Conservation (phyloP, 176 grass and related monocot species). For the Musa troglodytarum region DNA sequence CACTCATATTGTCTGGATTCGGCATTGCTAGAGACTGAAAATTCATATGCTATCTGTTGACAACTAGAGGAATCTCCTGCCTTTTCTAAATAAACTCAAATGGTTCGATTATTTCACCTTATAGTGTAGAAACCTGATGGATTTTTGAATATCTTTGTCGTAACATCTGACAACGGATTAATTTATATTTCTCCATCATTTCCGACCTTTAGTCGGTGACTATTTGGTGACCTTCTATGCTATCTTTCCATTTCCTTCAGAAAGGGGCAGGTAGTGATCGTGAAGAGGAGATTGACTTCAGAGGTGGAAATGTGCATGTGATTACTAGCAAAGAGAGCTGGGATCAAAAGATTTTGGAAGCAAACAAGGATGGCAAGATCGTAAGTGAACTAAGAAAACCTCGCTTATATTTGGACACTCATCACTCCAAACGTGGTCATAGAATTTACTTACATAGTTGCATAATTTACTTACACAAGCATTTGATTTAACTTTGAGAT, state of each 20-base stretch:
- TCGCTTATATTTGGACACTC: neutral
- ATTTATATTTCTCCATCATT: neutral
- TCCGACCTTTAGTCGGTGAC: neutral
- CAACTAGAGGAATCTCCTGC: too few relatives aligned
- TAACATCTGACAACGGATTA: neutral
- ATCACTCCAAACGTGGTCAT: neutral
- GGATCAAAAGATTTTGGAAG: conserved; percentile 79
- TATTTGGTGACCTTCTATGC: neutral
- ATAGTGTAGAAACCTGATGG: neutral
- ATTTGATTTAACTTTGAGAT: neutral
- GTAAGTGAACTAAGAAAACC: conserved; percentile 38
- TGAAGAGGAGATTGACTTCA: conserved; percentile 62
- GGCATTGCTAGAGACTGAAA: too few relatives aligned
- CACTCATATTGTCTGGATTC: too few relatives aligned
- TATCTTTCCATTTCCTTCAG: conserved; percentile 29
- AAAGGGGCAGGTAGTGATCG: conserved; percentile 16
- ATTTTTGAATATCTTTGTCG: neutral
- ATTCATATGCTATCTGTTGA: too few relatives aligned
- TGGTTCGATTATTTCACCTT: neutral
- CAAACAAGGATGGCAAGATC: conserved; percentile 75
- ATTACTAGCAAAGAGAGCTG: conserved; percentile 79
- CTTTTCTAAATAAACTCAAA: too few relatives aligned
- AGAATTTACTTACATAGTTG: neutral
- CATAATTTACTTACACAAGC: neutral
- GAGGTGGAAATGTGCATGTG: conserved; percentile 75